Evolutionary conservation across 805 yeast genomes (phyloP).

Genomic region (Saturnispora sekii): DNA sequence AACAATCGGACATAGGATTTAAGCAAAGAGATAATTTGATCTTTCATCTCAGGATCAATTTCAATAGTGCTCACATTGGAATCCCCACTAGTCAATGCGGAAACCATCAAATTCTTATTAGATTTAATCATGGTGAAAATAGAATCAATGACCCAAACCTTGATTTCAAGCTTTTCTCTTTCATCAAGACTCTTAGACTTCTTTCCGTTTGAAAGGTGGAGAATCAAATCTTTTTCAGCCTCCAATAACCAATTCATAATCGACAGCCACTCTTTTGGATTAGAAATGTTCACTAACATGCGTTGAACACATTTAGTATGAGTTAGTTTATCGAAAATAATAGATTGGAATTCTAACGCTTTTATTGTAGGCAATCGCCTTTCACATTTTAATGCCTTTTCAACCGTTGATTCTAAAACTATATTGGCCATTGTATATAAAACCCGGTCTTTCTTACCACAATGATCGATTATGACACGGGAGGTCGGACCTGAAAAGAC

Average conservation of each 20-base stretch:
- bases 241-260: slow-evolving; percentile 11
- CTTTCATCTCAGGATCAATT: not conserved
- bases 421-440: slow-evolving; percentile 58
- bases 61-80: not conserved
- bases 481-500: slow-evolving; percentile 56
- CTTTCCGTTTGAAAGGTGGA: slow-evolving; percentile 7
- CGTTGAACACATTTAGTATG: slow-evolving; percentile 57
- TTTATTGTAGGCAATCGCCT: slow-evolving; percentile 22
- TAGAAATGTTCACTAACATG: slow-evolving; percentile 23
- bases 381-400: slow-evolving; percentile 29
- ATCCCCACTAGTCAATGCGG: not conserved
- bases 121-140: slow-evolving; percentile 9
- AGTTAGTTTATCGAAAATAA: slow-evolving; percentile 69
- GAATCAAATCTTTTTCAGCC: slow-evolving; percentile 1
- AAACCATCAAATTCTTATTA: slow-evolving; percentile 8
- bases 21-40: slow-evolving; percentile 8
- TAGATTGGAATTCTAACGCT: slow-evolving; percentile 39
- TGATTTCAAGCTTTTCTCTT: slow-evolving; percentile 7
- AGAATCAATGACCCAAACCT: slow-evolving; percentile 9
- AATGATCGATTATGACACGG: slow-evolving; percentile 69
- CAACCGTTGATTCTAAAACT: slow-evolving; percentile 36
- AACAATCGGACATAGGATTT: slow-evolving; percentile 15
- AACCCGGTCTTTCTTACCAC: slow-evolving; percentile 53
- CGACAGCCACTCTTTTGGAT: slow-evolving; percentile 7
- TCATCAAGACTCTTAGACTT: slow-evolving; percentile 7